phyloP scores from a whole-genome alignment of 805 yeast genomes.

The Saturnispora diversa region DNA sequence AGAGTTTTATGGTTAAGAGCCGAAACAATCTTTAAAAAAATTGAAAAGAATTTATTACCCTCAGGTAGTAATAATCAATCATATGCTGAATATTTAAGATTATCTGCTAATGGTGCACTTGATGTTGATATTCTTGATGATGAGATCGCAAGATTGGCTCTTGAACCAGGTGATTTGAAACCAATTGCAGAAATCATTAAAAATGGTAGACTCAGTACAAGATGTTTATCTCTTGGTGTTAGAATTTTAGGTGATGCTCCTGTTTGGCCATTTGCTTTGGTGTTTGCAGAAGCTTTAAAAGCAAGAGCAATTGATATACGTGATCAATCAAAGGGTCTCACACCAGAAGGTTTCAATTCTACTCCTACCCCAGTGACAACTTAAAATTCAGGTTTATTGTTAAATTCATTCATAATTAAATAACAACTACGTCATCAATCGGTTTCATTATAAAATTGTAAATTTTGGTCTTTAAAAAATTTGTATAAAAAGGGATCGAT shows the following conservation, averaged over 20 bases:
- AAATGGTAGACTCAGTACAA: conserved; percentile 43
- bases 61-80: conserved; percentile 43
- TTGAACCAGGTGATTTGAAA: conserved; percentile 38
- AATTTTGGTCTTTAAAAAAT: no score
- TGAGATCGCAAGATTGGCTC: conserved; percentile 40
- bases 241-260: conserved; percentile 78
- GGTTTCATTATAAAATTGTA: no score
- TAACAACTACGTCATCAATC: no score
- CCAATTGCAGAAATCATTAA: conserved; percentile 41
- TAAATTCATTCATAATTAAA: no score
- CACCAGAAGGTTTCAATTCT: conserved; percentile 3
- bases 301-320: conserved; percentile 44
- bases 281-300: conserved; percentile 73
- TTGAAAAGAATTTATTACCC: conserved; percentile 51
- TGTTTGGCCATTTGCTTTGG: conserved; percentile 75
- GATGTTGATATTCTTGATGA: conserved; percentile 44
- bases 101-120: conserved; percentile 52
- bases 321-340: conserved; percentile 9
- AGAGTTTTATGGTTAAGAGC: conserved; percentile 59
- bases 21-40: conserved; percentile 49
- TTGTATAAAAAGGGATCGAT: no score
- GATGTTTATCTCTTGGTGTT: conserved; percentile 61
- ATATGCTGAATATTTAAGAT: conserved; percentile 49
- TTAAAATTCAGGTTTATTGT: no score
- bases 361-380: no score